Evolutionary conservation across 2,329 filamentous ascomycete genomes (phyloP).

Genomic region (Stagonosporopsis vannaccii): DNA sequence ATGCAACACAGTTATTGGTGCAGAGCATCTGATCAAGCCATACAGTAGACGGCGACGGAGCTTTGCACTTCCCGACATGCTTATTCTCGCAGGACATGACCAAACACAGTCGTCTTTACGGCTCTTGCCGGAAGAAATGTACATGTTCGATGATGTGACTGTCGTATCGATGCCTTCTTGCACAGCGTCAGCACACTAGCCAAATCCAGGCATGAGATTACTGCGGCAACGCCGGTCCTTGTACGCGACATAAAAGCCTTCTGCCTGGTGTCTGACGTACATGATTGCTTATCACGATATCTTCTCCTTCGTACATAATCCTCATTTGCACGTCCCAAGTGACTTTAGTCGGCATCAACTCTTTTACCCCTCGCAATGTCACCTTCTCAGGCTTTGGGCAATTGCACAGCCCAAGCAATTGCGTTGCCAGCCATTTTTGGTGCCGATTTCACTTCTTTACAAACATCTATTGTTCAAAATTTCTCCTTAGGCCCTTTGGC

Average conservation of each 20-base stretch:
- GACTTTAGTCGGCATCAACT: not conserved
- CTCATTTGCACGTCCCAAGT: not conserved
- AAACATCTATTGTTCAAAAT: not conserved
- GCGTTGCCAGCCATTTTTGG: not conserved
- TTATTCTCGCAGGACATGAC: not conserved
- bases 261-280: not conserved
- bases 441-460: constrained; percentile 1
- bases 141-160: not conserved
- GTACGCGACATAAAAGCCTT: not conserved
- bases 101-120: too few species aligned
- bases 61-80: not conserved
- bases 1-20: too few species aligned
- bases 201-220: not conserved
- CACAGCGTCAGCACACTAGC: not conserved
- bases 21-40: too few species aligned
- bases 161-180: not conserved
- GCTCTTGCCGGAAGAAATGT: too few species aligned
- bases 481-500: not conserved
- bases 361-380: not conserved
- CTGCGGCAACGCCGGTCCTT: not conserved
- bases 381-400: not conserved
- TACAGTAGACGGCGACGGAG: not conserved
- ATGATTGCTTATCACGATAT: not conserved
- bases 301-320: not conserved
- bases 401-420: constrained; percentile 2